Base-by-base conservation (phyloP, 1,139 yeast species). In the Candida tetrigidarum region DNA sequence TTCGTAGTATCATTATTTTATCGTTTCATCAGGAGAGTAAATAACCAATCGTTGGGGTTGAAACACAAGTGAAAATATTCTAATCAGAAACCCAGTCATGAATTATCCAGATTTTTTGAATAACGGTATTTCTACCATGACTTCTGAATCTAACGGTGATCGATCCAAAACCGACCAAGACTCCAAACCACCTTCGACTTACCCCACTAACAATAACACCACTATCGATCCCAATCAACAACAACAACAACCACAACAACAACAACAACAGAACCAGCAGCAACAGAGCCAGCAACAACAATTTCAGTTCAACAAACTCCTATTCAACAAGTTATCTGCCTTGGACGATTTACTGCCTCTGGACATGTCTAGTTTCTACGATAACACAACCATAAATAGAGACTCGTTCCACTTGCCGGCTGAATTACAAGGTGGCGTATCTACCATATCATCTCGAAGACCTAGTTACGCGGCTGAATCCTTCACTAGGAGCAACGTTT, bases 391-490 rank as follows among this genome's bases (percentile, higher is more conserved):
- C 23, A 18, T 25, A 15, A 45, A 43, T 29, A 50, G 48, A 26
- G 64, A 62, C 40, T 43, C 61, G 16, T 81, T 82, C 60, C 71
- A 67, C 48, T 66, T 83, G 46, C 87, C 88, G 0, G 49, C 67
- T 7, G 87, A 83, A 53, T 67, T 83, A 37, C 86, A 81, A 60
- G 86, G 87, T 27, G 88, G 88, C 0, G 69, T 83, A 3, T 81
- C 82, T 12, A 80, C 73, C 47, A 81, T 83, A 35, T 77, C 80
- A 22, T 77, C 84, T 8, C 71, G 88, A 61, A 71, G 88, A 60
- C 87, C 87, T 26, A 74, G 82, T 47, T 82, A 79, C 54, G 82
- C 86, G 5, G 87, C 87, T 7, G 88, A 83, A 55, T 69, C 78
- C 11, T 74, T 75, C 52, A 77, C 80, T 5, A 63, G 81, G 42